These are phyloP conservation scores for Plantago coronopus DNA, from an alignment of 305 asterid species.

Conservation along the genomic window DNA sequence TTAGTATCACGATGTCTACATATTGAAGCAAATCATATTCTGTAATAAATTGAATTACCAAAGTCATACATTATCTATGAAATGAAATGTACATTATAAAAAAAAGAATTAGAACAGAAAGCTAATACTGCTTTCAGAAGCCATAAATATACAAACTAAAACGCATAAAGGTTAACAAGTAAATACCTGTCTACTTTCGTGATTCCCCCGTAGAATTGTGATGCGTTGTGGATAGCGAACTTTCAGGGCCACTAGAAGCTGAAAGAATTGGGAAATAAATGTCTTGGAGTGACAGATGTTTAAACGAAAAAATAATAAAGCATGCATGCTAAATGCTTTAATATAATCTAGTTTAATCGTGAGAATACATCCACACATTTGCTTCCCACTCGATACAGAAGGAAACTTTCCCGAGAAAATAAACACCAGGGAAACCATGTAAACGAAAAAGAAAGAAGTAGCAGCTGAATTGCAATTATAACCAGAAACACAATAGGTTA, in stretches of 20 bases:
- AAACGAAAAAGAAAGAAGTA: not conserved
- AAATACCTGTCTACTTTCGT: constrained; percentile 93
- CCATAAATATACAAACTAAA: not conserved
- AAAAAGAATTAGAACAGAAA: too few species aligned
- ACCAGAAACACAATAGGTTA: not conserved
- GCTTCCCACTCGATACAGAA: too few species aligned
- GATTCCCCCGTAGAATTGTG: constrained; percentile 94
- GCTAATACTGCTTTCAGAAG: not conserved
- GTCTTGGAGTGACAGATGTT: not conserved
- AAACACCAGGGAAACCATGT: not conserved
- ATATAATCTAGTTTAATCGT: too few species aligned
- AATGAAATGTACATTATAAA: too few species aligned
- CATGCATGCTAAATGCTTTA: too few species aligned
- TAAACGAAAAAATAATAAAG: too few species aligned
- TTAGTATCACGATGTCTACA: too few species aligned
- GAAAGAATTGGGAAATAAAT: constrained; percentile 26
- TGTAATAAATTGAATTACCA: too few species aligned
- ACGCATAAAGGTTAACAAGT: constrained; percentile 5
- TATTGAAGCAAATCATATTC: too few species aligned
- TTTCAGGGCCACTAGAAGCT: constrained; percentile 89
- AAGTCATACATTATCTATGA: too few species aligned
- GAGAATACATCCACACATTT: too few species aligned
- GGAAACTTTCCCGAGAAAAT: not conserved
- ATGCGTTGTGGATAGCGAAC: constrained; percentile 91
- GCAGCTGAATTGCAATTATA: too few species aligned